A percentile compares a stretch with the other conserved stretches of the same genome.
Evolutionary conservation across 148 eudicot genomes (phyloP).

Genomic region (Amaranthus cruentus): DNA sequence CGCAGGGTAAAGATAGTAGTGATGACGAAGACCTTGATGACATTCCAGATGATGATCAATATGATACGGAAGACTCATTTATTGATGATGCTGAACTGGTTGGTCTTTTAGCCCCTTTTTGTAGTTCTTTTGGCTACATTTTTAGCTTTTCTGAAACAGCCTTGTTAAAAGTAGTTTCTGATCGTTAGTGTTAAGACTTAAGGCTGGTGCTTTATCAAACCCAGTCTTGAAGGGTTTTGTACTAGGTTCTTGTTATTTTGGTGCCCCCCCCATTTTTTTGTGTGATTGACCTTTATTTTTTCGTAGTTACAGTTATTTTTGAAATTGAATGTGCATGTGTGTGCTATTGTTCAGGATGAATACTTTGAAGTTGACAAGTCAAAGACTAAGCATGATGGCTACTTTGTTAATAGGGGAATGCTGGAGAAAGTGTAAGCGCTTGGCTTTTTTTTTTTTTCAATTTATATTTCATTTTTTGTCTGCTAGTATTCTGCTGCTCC

Average conservation of each 20-base stretch:
- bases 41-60: slow-evolving; percentile 92
- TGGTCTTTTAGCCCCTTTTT: slow-evolving; percentile 16
- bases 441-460: slow-evolving; percentile 6
- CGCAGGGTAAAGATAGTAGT: slow-evolving; percentile 84
- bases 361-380: slow-evolving; percentile 99
- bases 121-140: too few relatives aligned
- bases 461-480: neutral
- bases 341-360: slow-evolving; percentile 66
- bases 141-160: too few relatives aligned
- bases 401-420: slow-evolving; percentile 89
- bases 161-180: too few relatives aligned
- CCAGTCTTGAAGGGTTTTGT: too few relatives aligned
- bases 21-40: slow-evolving; percentile 90
- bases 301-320: slow-evolving; percentile 8
- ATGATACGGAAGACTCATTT: slow-evolving; percentile 99
- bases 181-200: too few relatives aligned
- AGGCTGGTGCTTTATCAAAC: too few relatives aligned
- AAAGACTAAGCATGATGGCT: slow-evolving; percentile 91
- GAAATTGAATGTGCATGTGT: slow-evolving; percentile 3
- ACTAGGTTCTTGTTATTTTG: too few relatives aligned
- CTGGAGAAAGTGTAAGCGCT: slow-evolving; percentile 74
- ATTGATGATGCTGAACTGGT: slow-evolving; percentile 96
- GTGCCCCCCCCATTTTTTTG: too few relatives aligned
- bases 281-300: neutral
- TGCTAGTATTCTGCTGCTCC: slow-evolving; percentile 9